These are phyloP conservation scores for Penicillium vulpinum DNA, from an alignment of 2,329 filamentous ascomycete species.

Conservation along the genomic window DNA sequence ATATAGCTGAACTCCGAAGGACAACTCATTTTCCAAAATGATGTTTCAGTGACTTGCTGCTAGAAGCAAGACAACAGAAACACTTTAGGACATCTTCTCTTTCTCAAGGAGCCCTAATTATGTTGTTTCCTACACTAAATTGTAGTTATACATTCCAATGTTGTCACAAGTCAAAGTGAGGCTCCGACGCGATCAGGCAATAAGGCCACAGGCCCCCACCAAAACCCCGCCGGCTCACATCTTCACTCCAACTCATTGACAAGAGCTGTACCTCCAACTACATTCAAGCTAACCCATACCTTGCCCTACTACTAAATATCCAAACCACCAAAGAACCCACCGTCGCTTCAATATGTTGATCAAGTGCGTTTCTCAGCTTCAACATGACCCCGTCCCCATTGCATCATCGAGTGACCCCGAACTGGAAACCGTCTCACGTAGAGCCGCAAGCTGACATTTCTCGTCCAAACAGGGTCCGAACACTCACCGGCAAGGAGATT, in stretches of 20 bases:
- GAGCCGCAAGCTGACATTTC: conserved; percentile 15
- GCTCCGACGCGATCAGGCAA: conserved; percentile 24
- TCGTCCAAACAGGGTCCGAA: conserved; percentile 71
- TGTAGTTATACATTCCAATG: neutral
- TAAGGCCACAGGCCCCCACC: conserved; percentile 31
- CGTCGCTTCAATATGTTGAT: conserved; percentile 48
- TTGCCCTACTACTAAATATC: neutral
- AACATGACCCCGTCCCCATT: conserved; percentile 4
- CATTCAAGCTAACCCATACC: neutral
- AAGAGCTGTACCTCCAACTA: conserved; percentile 3
- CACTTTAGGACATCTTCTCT: no score
- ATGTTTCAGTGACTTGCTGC: neutral
- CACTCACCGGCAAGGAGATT: conserved; percentile 97
- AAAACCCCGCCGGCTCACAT: conserved; percentile 33
- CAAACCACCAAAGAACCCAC: neutral
- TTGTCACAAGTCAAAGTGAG: neutral
- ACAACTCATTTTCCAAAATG: neutral
- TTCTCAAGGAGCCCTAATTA: neutral
- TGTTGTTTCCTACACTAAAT: neutral
- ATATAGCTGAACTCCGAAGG: neutral
- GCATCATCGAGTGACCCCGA: conserved; percentile 18
- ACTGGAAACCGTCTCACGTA: conserved; percentile 5
- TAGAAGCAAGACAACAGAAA: neutral
- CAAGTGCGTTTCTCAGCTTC: conserved; percentile 43
- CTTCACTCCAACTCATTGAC: conserved; percentile 19